Evolutionary conservation across 495 filamentous ascomycete genomes (phyloP).

Genomic region (Evansstolkia leycettana): DNA sequence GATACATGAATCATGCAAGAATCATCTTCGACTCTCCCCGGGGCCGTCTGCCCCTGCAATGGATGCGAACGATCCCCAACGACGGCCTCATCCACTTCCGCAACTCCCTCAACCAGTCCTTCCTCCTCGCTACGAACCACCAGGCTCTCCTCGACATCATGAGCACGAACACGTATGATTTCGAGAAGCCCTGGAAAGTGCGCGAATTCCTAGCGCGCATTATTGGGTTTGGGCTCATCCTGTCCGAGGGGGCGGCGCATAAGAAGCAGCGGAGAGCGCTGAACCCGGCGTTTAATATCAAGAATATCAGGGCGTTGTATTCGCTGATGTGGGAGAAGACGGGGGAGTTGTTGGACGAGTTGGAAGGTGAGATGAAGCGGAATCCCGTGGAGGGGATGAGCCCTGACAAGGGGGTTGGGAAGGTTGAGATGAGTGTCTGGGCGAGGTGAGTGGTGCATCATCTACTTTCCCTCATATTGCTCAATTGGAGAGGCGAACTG

Average conservation of each 20-base stretch:
- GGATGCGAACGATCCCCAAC: conserved; percentile 68
- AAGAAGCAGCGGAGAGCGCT: conserved; percentile 58
- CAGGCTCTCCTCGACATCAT: conserved; percentile 41
- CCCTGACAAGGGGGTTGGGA: conserved; percentile 26
- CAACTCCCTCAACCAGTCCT: conserved; percentile 20
- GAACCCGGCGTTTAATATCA: conserved; percentile 72
- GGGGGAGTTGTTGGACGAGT: conserved; percentile 22
- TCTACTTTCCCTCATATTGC: no score
- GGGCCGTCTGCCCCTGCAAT: conserved; percentile 49
- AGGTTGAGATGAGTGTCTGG: conserved; percentile 60
- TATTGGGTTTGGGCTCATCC: conserved; percentile 63
- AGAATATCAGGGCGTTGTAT: conserved; percentile 75
- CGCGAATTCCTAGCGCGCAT: conserved; percentile 49
- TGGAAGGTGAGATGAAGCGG: conserved; percentile 26
- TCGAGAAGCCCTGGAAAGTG: conserved; percentile 35
- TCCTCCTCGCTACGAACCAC: conserved; percentile 28
- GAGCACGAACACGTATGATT: conserved; percentile 41
- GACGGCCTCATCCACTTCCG: conserved; percentile 75
- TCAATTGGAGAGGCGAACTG: no score
- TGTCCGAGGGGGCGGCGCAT: conserved; percentile 75
- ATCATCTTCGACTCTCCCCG: conserved; percentile 44
- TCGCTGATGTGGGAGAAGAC: conserved; percentile 63
- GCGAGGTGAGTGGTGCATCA: conserved; percentile 25
- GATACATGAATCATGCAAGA: conserved; percentile 41
- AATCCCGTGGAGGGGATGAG: conserved; percentile 26